phyloP scores from a whole-genome alignment of 768 basidiomycete species.

The Naganishia onofrii region DNA sequence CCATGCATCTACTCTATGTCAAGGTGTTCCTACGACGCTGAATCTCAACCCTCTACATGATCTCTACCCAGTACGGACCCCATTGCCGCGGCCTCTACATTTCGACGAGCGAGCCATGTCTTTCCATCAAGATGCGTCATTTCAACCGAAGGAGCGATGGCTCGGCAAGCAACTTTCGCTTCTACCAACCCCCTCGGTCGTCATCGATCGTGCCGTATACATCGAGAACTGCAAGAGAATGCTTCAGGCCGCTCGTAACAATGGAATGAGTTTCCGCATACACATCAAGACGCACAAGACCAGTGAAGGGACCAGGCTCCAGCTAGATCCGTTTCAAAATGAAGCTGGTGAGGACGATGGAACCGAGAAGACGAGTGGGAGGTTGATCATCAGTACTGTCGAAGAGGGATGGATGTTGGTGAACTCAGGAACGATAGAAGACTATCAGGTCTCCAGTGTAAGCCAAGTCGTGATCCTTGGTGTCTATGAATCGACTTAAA shows the following conservation, averaged over 20 bases:
- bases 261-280: slow-evolving; percentile 71
- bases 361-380: not conserved
- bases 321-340: slow-evolving; percentile 60
- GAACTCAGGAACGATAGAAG: slow-evolving; percentile 64
- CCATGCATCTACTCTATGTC: too few relatives aligned
- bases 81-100: not conserved
- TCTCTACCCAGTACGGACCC: not conserved
- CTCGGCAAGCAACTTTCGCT: slow-evolving; percentile 60
- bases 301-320: slow-evolving; percentile 68
- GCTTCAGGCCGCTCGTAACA: slow-evolving; percentile 64
- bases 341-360: slow-evolving; percentile 55
- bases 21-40: too few relatives aligned
- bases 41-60: too few relatives aligned
- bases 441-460: slow-evolving; percentile 75
- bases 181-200: slow-evolving; percentile 71
- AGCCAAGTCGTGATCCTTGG: slow-evolving; percentile 40
- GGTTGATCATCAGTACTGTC: slow-evolving; percentile 66
- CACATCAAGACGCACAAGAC: slow-evolving; percentile 77
- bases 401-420: slow-evolving; percentile 81
- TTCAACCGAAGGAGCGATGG: slow-evolving; percentile 7
- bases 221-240: slow-evolving; percentile 70
- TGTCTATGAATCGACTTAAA: not conserved
- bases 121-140: slow-evolving; percentile 1
- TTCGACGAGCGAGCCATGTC: not conserved
- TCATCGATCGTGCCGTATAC: slow-evolving; percentile 73